Evolutionary conservation across 768 basidiomycete genomes (phyloP).

Genomic region (Rhizopogon vinicolor): DNA sequence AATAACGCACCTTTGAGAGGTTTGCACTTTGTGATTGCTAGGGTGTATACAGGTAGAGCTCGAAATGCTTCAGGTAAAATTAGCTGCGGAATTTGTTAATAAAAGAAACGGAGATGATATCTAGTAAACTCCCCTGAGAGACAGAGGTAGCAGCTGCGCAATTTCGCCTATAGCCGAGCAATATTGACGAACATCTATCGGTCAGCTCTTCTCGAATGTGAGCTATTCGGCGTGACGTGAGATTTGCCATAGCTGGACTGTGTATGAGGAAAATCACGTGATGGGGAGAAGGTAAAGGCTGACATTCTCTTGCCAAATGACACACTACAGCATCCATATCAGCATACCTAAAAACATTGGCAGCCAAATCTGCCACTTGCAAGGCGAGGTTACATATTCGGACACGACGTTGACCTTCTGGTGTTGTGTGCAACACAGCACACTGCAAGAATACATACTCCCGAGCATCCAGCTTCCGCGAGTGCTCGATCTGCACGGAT

Average conservation of each 20-base stretch:
- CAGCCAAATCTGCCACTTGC: conserved; percentile 77
- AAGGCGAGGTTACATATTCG: conserved; percentile 84
- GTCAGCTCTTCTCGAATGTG: conserved; percentile 84
- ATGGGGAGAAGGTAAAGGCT: conserved; percentile 14
- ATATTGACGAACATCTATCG: conserved; percentile 74
- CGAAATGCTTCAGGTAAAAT: conserved; percentile 94
- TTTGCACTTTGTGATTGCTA: conserved; percentile 84
- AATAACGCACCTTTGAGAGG: conserved; percentile 76
- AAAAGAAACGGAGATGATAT: neutral
- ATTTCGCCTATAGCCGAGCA: conserved; percentile 83
- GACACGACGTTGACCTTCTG: conserved; percentile 75
- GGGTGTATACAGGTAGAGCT: conserved; percentile 73
- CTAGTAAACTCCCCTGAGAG: conserved; percentile 59
- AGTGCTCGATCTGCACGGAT: conserved; percentile 70
- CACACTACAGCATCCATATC: conserved; percentile 84
- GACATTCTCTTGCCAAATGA: conserved; percentile 75
- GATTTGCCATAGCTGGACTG: conserved; percentile 61
- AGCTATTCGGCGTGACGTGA: conserved; percentile 55
- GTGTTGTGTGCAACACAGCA: conserved; percentile 82
- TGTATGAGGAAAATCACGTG: neutral
- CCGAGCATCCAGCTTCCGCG: conserved; percentile 61
- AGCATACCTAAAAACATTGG: conserved; percentile 85
- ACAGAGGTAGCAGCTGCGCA: conserved; percentile 77
- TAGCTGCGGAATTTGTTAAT: conserved; percentile 45
- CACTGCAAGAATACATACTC: conserved; percentile 78